These are phyloP conservation scores for Santalum album DNA, from an alignment of 164 flowering plant genomes.

Conservation along the genomic window DNA sequence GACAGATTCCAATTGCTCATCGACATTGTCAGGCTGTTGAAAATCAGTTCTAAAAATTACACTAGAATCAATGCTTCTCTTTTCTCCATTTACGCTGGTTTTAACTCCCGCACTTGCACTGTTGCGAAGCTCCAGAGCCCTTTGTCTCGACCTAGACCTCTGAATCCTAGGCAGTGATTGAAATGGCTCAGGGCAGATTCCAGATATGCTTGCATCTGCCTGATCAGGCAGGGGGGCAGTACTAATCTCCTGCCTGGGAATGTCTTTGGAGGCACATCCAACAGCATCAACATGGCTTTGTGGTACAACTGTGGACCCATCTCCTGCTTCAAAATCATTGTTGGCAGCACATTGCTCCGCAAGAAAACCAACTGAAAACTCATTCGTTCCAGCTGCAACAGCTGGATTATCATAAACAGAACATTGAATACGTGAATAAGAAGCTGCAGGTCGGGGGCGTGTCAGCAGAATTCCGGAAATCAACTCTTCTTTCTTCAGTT, in stretches of 20 bases:
- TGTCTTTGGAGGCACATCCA: conserved; percentile 10
- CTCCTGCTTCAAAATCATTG: conserved; percentile 17
- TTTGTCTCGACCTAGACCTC: conserved; percentile 84
- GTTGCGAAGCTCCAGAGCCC: conserved; percentile 69
- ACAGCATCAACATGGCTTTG: conserved; percentile 9
- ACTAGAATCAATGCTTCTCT: conserved; percentile 6
- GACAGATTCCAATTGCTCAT: conserved; percentile 6
- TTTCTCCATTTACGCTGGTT: conserved; percentile 10
- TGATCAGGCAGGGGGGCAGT: conserved; percentile 34
- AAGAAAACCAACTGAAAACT: conserved; percentile 12
- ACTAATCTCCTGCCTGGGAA: conserved; percentile 12
- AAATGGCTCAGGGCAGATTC: conserved; percentile 16
- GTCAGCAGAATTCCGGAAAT: conserved; percentile 52
- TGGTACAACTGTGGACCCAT: conserved; percentile 11
- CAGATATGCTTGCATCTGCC: conserved; percentile 14
- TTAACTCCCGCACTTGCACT: conserved; percentile 39
- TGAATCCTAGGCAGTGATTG: conserved; percentile 48
- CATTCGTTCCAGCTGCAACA: conserved; percentile 17
- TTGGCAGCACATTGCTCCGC: conserved; percentile 21
- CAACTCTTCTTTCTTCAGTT: conserved; percentile 55
- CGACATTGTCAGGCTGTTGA: conserved; percentile 8
- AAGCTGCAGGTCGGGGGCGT: conserved; percentile 20
- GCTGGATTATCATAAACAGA: conserved; percentile 18
- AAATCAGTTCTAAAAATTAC: conserved; percentile 9
- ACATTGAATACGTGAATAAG: conserved; percentile 17